Percentiles rank a stretch among this genome's conserved stretches.
Evolutionary conservation across 345 rosid genomes (phyloP).

Genomic region (Bruguiera gymnorhiza): DNA sequence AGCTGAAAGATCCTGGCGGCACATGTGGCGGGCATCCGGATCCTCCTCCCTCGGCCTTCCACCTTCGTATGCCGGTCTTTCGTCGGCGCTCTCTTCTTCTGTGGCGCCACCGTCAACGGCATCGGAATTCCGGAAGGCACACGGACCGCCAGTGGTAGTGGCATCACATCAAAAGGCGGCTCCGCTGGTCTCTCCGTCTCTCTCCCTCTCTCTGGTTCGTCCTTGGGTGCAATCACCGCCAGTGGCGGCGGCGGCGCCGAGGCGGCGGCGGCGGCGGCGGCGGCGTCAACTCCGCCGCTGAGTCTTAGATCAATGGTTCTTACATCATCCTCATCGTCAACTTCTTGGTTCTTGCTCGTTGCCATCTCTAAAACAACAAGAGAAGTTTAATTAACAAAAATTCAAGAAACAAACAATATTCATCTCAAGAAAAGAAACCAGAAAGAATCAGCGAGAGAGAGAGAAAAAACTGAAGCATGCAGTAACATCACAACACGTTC

Average conservation of each 20-base stretch:
- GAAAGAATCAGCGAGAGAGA: no score
- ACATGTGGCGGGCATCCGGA: slow-evolving; percentile 93
- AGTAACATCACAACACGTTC: no score
- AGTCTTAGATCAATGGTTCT: slow-evolving; percentile 2
- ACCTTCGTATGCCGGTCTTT: slow-evolving; percentile 94
- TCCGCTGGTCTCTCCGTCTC: background rate
- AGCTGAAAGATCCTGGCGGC: slow-evolving; percentile 89
- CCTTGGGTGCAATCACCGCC: slow-evolving; percentile 25
- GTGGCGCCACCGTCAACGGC: slow-evolving; percentile 35
- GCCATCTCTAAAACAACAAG: no score
- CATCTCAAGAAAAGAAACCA: no score
- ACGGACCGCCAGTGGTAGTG: slow-evolving; percentile 25
- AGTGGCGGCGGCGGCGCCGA: slow-evolving; percentile 2
- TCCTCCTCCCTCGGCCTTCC: slow-evolving; percentile 89
- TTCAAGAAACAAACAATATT: no score
- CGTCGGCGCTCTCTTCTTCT: slow-evolving; percentile 60
- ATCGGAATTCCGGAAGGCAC: slow-evolving; percentile 33
- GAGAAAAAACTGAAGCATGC: no score
- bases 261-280: background rate
- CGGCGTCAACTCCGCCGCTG: slow-evolving; percentile 9
- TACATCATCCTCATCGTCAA: background rate
- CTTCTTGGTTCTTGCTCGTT: background rate
- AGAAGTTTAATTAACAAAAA: no score
- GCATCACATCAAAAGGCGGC: slow-evolving; percentile 17
- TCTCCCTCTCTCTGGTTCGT: slow-evolving; percentile 39